Evolutionary conservation across 805 yeast species (phyloP).

Genomic region (Schwanniomyces yamadae): DNA sequence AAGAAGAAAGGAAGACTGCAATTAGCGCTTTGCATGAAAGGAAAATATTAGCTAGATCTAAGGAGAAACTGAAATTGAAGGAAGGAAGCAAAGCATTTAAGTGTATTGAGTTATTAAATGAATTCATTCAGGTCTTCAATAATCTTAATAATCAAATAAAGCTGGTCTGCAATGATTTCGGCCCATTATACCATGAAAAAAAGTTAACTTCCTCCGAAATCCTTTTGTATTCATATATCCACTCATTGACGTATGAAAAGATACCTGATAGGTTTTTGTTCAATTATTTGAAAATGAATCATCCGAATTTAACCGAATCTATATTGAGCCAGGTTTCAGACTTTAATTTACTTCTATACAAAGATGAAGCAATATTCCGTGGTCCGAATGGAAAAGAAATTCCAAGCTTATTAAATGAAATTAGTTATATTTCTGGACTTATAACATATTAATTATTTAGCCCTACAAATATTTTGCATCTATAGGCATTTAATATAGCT

Average conservation of each 20-base stretch:
- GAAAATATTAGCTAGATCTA: slow-evolving; percentile 33
- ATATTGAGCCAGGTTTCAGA: slow-evolving; percentile 2
- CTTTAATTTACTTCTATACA: slow-evolving; percentile 4
- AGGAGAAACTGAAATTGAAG: slow-evolving; percentile 24
- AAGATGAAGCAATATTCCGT: slow-evolving; percentile 13
- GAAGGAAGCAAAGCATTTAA: slow-evolving; percentile 34
- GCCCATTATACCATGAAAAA: slow-evolving; percentile 3
- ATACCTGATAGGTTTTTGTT: slow-evolving; percentile 44
- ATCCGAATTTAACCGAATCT: slow-evolving; percentile 23
- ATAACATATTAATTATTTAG: slow-evolving; percentile 10
- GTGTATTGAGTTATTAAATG: slow-evolving; percentile 27
- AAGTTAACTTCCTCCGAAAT: slow-evolving; percentile 32
- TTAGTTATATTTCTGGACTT: slow-evolving; percentile 16
- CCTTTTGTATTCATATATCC: slow-evolving; percentile 39
- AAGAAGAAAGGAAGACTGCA: slow-evolving; percentile 22
- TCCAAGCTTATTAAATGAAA: slow-evolving; percentile 38
- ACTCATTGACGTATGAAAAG: slow-evolving; percentile 26
- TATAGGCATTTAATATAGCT: too few relatives aligned
- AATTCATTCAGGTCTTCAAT: slow-evolving; percentile 17
- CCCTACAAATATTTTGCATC: too few relatives aligned
- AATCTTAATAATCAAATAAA: slow-evolving; percentile 11
- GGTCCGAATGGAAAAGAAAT: slow-evolving; percentile 25
- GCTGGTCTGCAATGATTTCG: too few relatives aligned
- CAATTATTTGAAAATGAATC: slow-evolving; percentile 29
- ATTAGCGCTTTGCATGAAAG: slow-evolving; percentile 40